Base-by-base conservation (phyloP, 495 filamentous ascomycete species). In the Rhizodiscina lignyota region DNA sequence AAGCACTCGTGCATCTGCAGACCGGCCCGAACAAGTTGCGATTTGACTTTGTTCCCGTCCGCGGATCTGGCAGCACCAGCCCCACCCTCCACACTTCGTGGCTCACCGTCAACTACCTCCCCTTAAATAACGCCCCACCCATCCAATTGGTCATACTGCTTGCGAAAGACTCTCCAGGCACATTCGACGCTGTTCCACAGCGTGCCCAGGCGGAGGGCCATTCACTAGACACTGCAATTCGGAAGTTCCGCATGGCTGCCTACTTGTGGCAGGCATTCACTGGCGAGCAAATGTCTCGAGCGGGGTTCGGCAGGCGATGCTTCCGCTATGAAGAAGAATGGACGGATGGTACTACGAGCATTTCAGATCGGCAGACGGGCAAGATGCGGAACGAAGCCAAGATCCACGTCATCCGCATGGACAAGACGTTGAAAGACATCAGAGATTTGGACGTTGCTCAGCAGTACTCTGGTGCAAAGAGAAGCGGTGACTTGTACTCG, bases 261-360 rank as follows among this genome's bases (percentile, higher is more conserved):
- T 91, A 94, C 51, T 65, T 94, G 2, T 94, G 86, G 86, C 86
- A 94, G 52, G 83, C 84, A 5, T 94, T 89, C 49, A 94, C 86
- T 0, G 82, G 79, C 10, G 84, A 93, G 50, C 84, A 94, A 51
- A 94, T 94, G 85, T 77, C 70, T 53, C 79, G 83, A 39, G 78
- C 87, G 53, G 76, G 73, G 30, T 68, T 94, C 35, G 83, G 83
- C 2, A 68, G 86, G 18, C 70, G 86, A 17, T 79, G 73, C 30
- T 93, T 93, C 50, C 66, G 85, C 28, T 82, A 87, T 43, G 86
- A 94, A 36, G 86, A 94, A 53, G 82, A 87, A 45, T 94, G 86
- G 86, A 79, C 83, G 37, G 70, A 71, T 0, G 83, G 83, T 12
- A 78, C 75, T 11, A 62, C 80, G 32, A 83, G 74, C 27, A 65